phyloP scores from a whole-genome alignment of 208 protist species.

The Acanthamoeba triangularis region DNA sequence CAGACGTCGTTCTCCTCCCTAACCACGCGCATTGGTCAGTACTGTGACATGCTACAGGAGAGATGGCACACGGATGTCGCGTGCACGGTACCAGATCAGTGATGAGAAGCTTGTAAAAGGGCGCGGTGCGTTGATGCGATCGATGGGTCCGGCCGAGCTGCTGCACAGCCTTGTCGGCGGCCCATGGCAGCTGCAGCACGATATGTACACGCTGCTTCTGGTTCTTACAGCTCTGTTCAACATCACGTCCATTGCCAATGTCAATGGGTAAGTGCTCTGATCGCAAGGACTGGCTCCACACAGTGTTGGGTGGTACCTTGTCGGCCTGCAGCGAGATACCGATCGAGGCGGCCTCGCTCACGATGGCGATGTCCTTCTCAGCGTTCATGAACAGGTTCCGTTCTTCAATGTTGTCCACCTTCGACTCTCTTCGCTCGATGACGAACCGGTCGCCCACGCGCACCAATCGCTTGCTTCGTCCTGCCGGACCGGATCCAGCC shows the following conservation, averaged over 20 bases:
- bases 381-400: constrained; percentile 52
- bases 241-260: no score
- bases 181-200: constrained; percentile 79
- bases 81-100: constrained; percentile 71
- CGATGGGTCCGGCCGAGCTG: constrained; percentile 77
- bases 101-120: constrained; percentile 69
- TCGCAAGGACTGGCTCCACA: not conserved
- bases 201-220: constrained; percentile 76
- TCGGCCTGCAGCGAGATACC: constrained; percentile 80
- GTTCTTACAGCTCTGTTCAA: constrained; percentile 68
- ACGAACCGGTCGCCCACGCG: constrained; percentile 11
- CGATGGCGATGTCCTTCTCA: constrained; percentile 12
- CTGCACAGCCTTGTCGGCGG: constrained; percentile 81
- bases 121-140: constrained; percentile 61
- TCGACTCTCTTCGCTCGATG: constrained; percentile 23
- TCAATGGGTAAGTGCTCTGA: no score
- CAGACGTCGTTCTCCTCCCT: constrained; percentile 29
- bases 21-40: not conserved
- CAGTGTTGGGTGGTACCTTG: not conserved
- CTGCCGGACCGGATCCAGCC: not conserved
- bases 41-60: not conserved
- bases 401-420: not conserved
- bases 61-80: no score
- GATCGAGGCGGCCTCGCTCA: constrained; percentile 64
- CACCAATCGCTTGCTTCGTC: constrained; percentile 31